Evolutionary conservation across 768 basidiomycete genomes (phyloP).

Genomic region (Paxillus rubicundulus): DNA sequence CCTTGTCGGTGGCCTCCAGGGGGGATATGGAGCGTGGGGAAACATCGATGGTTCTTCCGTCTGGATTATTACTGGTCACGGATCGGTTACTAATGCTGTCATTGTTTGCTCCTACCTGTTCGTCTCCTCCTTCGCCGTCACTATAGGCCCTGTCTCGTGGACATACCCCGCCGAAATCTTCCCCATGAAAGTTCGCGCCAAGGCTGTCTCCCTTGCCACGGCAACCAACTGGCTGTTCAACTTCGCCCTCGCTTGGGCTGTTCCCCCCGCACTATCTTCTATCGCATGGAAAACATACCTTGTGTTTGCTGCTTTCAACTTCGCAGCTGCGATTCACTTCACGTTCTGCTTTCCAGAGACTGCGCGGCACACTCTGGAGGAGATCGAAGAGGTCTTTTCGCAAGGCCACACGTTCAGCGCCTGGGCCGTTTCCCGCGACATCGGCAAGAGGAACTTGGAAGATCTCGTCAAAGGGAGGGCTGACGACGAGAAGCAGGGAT

Average conservation of each 20-base stretch:
- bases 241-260: constrained; percentile 72
- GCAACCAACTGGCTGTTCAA: constrained; percentile 65
- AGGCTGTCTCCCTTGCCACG: constrained; percentile 46
- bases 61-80: constrained; percentile 61
- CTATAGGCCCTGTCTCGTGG: constrained; percentile 77
- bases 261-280: constrained; percentile 62
- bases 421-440: constrained; percentile 62
- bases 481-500: constrained; percentile 7
- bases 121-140: constrained; percentile 71
- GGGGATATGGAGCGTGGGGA: constrained; percentile 63
- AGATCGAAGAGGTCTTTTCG: constrained; percentile 74
- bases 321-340: constrained; percentile 66
- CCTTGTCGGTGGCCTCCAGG: constrained; percentile 77
- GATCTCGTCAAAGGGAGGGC: constrained; percentile 38
- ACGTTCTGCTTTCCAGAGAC: constrained; percentile 83
- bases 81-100: constrained; percentile 59
- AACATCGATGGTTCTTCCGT: constrained; percentile 40
- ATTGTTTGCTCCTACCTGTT: constrained; percentile 78
- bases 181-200: constrained; percentile 66
- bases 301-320: constrained; percentile 76
- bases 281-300: constrained; percentile 79
- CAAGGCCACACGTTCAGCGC: constrained; percentile 68
- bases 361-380: constrained; percentile 68
- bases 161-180: constrained; percentile 73
- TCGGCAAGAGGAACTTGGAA: constrained; percentile 59